Base-by-base conservation (phyloP, 2,329 filamentous ascomycete species). In the Claviceps humidiphila region DNA sequence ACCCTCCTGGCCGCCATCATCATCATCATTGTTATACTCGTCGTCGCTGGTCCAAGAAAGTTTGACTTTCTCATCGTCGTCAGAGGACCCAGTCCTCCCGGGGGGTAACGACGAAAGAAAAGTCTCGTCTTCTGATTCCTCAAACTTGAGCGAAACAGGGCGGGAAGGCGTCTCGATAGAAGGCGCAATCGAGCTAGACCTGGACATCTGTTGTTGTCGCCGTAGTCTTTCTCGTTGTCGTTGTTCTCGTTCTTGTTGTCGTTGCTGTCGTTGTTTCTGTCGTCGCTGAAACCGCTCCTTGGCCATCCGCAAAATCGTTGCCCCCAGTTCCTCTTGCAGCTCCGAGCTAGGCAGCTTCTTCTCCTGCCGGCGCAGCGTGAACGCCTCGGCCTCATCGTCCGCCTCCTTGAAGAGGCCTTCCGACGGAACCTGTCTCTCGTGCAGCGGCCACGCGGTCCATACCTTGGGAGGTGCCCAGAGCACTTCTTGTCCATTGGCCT, bases 361-460 rank as follows among this genome's bases (percentile, higher is more conserved):
- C 37, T 73, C 66, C 20, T 61, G 62, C 53, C 66, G 71, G 51
- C 72, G 74, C 37, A 79, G 68, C 0, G 74, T 81, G 60, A 74
- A 80, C 13, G 59, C 62, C 34, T 79, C 75, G 51, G 77, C 68
- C 6, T 72, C 69, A 48, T 79, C 73, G 7, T 66, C 60, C 7
- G 64, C 63, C 55, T 64, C 70, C 57, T 71, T 73, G 50, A 71
- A 64, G 55, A 86, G 76, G 20, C 71, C 70, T 14, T 74, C 71
- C 16, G 71, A 68, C 1, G 86, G 87, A 7, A 93, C 81, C 26
- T 75, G 68, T 7, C 72, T 68, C 4, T 77, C 72, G 20, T 74
- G 74, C 61, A 94, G 65, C 4, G 91, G 91, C 91, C 91, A 96
- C 0, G 89, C 86, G 17, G 87, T 87, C 90, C 91, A 96, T 4